phyloP scores from a whole-genome alignment of 805 yeast species.

The Barnettozyma californica region DNA sequence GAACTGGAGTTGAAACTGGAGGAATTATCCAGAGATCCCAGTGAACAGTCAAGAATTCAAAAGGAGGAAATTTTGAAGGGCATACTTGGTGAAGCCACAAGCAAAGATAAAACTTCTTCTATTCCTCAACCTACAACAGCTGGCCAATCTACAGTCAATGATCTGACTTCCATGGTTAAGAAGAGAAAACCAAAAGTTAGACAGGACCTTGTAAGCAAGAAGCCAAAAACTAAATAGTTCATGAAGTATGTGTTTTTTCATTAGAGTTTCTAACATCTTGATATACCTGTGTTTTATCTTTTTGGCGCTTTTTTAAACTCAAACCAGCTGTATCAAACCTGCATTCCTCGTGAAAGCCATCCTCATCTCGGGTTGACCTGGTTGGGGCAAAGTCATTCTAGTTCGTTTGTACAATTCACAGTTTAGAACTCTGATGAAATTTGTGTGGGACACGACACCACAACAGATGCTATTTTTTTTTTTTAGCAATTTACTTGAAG shows the following conservation, averaged over 20 bases:
- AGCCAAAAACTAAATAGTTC: slow-evolving; percentile 12
- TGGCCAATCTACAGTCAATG: slow-evolving; percentile 41
- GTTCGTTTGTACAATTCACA: slow-evolving; percentile 14
- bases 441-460: neutral
- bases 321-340: slow-evolving; percentile 19
- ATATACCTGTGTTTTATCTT: neutral
- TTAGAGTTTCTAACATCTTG: neutral
- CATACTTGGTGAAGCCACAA: slow-evolving; percentile 43
- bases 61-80: slow-evolving; percentile 52
- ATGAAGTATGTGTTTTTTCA: neutral
- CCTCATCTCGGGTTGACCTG: too few relatives aligned
- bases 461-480: too few relatives aligned
- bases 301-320: slow-evolving; percentile 3
- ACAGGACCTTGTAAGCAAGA: slow-evolving; percentile 9
- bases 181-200: slow-evolving; percentile 37
- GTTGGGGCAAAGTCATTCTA: slow-evolving; percentile 16
- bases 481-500: neutral
- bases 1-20: slow-evolving; percentile 52
- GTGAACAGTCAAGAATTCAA: slow-evolving; percentile 42
- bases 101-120: slow-evolving; percentile 22
- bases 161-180: slow-evolving; percentile 57
- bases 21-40: slow-evolving; percentile 50
- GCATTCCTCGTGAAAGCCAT: slow-evolving; percentile 18
- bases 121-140: slow-evolving; percentile 23
- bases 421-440: too few relatives aligned